These are phyloP conservation scores for Fusarium tricinctum DNA, from an alignment of 2,329 filamentous ascomycete genomes.

Conservation along the genomic window DNA sequence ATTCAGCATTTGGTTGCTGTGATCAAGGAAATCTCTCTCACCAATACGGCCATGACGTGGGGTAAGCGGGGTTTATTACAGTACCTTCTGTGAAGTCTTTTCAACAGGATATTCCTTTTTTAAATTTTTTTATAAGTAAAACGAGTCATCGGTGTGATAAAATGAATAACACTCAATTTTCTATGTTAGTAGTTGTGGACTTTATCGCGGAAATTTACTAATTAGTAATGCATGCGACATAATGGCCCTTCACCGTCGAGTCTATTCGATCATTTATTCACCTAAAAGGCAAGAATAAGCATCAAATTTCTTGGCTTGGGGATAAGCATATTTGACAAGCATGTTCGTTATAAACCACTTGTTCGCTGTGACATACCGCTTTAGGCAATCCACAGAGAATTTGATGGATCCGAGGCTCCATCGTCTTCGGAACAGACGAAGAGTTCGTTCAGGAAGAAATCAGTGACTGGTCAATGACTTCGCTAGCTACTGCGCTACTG, in stretches of 20 bases:
- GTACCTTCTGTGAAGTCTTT: too few species aligned
- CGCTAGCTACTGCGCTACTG: not conserved
- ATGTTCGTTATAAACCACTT: not conserved
- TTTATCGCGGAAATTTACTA: too few species aligned
- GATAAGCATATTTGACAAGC: constrained; percentile 7
- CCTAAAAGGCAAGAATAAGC: too few species aligned
- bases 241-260: too few species aligned
- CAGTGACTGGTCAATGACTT: not conserved
- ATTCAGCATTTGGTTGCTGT: constrained; percentile 12
- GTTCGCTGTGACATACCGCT: constrained; percentile 13
- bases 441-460: not conserved
- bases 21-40: not conserved
- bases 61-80: not conserved
- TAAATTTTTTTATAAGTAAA: too few species aligned
- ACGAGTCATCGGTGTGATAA: too few species aligned
- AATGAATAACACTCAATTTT: too few species aligned
- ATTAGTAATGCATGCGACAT: too few species aligned
- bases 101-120: too few species aligned
- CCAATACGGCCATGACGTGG: not conserved
- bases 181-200: too few species aligned
- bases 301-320: not conserved
- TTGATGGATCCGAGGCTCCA: not conserved
- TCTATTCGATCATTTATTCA: too few species aligned
- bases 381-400: constrained; percentile 20
- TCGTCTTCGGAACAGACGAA: not conserved